Percentiles rank a stretch among this genome's conserved stretches.
These are phyloP conservation scores for Phalaenopsis equestris DNA, from an alignment of 106 monocot species.

Conservation along the genomic window DNA sequence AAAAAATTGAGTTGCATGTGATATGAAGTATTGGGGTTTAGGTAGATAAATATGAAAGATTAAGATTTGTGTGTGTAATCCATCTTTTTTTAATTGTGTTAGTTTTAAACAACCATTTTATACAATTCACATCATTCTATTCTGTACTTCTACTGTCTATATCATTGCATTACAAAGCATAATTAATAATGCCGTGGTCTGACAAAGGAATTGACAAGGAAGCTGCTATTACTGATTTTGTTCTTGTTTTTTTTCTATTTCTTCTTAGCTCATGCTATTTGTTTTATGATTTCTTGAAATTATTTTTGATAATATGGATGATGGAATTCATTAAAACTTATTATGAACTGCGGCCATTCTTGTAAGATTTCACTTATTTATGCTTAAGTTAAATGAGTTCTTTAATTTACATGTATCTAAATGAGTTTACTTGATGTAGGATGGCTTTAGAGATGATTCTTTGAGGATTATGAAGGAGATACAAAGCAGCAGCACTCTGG, in stretches of 20 bases:
- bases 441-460: conserved; percentile 29
- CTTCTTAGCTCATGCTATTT: background rate
- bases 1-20: no score
- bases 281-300: background rate
- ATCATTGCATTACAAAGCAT: background rate
- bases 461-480: conserved; percentile 29
- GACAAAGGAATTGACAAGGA: background rate
- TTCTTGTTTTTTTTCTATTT: background rate
- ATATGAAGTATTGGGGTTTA: no score
- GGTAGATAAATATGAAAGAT: no score
- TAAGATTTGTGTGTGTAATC: no score
- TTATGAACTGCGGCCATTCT: background rate
- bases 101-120: no score
- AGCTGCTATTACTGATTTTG: background rate
- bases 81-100: no score
- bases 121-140: background rate
- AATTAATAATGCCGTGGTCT: background rate
- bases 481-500: conserved; percentile 13
- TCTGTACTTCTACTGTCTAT: background rate
- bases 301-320: background rate
- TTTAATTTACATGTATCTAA: background rate
- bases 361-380: background rate
- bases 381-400: background rate
- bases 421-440: conserved; percentile 5
- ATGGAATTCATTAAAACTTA: background rate